Base-by-base conservation (phyloP, 768 basidiomycete species). In the Boletellus emodensis region DNA sequence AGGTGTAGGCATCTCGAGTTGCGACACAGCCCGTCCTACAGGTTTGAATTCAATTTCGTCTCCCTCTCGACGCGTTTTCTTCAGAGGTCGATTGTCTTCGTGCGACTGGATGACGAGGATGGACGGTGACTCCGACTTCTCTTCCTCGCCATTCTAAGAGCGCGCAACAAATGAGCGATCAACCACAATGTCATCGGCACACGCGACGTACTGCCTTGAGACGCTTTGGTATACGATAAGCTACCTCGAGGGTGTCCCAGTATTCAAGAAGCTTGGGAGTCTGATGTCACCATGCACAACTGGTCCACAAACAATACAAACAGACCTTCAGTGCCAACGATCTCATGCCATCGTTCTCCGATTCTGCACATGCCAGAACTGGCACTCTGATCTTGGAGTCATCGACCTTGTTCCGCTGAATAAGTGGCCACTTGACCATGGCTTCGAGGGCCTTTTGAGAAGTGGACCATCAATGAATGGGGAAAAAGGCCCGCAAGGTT, bases 331-430 rank as follows among this genome's bases (percentile, higher is more conserved):
- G 74, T 1, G 92, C 85, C 28, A 86, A 56, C 7, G 64, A 65
- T 53, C 78, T 81, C 44, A 90, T 69, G 8, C 58, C 67, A 45
- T 81, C 78, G 47, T 89, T 77, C 32, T 81, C 81, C 0, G 79
- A 76, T 30, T 77, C 71, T 2, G 75, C 59, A 41, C 83, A 80
- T 3, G 53, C 58, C 61, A 78, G 73, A 13, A 96, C 82, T 6
- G 83, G 80, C 15, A 79, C 69, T 49, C 82, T 80, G 45, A 94
- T 82, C 57, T 80, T 81, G 15, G 83, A 81, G 55, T 94, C 92
- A 51, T 94, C 89, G 26, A 98, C 84, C 70, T 97, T 97, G 73
- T 96, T 97, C 48, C 88, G 80, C 38, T 84, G 82, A 44, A 88
- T 73, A 33, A 96, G 70, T 0, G 90, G 90, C 94, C 94, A 98